These are phyloP conservation scores for Leishmania aethiopica DNA, from an alignment of 208 protist species.

Conservation along the genomic window DNA sequence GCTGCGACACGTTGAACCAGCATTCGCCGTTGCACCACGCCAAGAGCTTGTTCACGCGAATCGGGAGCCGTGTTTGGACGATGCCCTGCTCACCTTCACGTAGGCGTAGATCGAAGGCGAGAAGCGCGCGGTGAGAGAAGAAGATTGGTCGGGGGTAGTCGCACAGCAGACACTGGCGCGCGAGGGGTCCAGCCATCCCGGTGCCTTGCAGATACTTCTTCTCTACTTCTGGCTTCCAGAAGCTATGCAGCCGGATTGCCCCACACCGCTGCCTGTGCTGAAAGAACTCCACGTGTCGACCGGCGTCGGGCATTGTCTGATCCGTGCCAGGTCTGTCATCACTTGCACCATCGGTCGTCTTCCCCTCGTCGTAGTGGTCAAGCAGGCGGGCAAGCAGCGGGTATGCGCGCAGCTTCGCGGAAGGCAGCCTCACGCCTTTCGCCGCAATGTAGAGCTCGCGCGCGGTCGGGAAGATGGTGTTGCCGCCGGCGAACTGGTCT, in stretches of 20 bases:
- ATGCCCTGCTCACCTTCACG: slow-evolving; percentile 35
- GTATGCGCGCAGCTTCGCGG: slow-evolving; percentile 50
- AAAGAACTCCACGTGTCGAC: slow-evolving; percentile 33
- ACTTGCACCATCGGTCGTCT: neutral
- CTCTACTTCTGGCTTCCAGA: neutral
- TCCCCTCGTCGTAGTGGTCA: slow-evolving; percentile 3
- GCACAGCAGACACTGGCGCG: slow-evolving; percentile 44
- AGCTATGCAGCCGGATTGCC: slow-evolving; percentile 33
- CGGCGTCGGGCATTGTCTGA: slow-evolving; percentile 31
- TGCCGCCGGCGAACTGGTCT: slow-evolving; percentile 70
- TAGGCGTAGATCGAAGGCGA: slow-evolving; percentile 25
- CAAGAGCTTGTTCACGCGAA: slow-evolving; percentile 15
- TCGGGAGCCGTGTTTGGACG: slow-evolving; percentile 7
- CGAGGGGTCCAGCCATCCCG: slow-evolving; percentile 19
- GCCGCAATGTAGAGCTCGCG: slow-evolving; percentile 55
- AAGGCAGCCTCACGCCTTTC: slow-evolving; percentile 42
- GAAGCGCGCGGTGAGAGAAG: slow-evolving; percentile 29
- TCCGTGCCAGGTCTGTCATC: slow-evolving; percentile 30
- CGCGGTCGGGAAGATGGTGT: slow-evolving; percentile 40
- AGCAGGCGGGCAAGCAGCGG: slow-evolving; percentile 49
- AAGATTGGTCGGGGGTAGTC: slow-evolving; percentile 45
- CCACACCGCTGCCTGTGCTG: slow-evolving; percentile 12
- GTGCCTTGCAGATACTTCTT: neutral
- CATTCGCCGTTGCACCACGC: slow-evolving; percentile 38
- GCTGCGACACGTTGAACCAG: slow-evolving; percentile 80